A percentile compares a stretch with the other conserved stretches of the same genome.
Conservation (phyloP, 2,329 filamentous ascomycete species). For the Coniochaeta sp. region DNA sequence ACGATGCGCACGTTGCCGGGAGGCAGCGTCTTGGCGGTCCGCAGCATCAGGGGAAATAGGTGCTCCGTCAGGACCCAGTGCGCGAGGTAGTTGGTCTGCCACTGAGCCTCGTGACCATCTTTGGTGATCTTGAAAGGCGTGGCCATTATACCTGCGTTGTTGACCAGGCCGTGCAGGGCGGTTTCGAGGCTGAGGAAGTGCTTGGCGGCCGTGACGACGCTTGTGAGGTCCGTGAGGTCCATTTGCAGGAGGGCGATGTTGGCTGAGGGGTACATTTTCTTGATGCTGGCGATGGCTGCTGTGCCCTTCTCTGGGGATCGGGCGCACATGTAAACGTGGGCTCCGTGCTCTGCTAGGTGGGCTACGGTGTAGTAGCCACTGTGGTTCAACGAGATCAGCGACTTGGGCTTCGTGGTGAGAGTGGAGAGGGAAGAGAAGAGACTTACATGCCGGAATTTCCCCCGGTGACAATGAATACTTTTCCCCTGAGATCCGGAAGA, state of each 20-base stretch:
- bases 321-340: slow-evolving; percentile 29
- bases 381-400: slow-evolving; percentile 7
- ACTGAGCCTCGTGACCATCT: slow-evolving; percentile 30
- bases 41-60: slow-evolving; percentile 26
- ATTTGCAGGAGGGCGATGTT: slow-evolving; percentile 25
- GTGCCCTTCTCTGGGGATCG: slow-evolving; percentile 25
- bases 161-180: slow-evolving; percentile 23
- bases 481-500: slow-evolving; percentile 33
- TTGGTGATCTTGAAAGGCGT: slow-evolving; percentile 23
- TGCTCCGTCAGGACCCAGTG: slow-evolving; percentile 31
- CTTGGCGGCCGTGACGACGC: slow-evolving; percentile 26
- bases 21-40: slow-evolving; percentile 18
- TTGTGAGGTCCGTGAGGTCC: slow-evolving; percentile 25
- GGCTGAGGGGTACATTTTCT: slow-evolving; percentile 20
- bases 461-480: slow-evolving; percentile 35
- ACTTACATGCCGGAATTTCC: slow-evolving; percentile 32
- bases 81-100: slow-evolving; percentile 30
- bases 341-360: slow-evolving; percentile 26
- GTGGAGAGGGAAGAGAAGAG: neutral
- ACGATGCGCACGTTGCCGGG: slow-evolving; percentile 18
- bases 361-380: slow-evolving; percentile 25
- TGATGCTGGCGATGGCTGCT: slow-evolving; percentile 23
- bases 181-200: slow-evolving; percentile 21
- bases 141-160: slow-evolving; percentile 23
- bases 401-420: no score